These are phyloP conservation scores for Globisporangium nagaii DNA, from an alignment of 352 stramenopile genomes.

Conservation along the genomic window DNA sequence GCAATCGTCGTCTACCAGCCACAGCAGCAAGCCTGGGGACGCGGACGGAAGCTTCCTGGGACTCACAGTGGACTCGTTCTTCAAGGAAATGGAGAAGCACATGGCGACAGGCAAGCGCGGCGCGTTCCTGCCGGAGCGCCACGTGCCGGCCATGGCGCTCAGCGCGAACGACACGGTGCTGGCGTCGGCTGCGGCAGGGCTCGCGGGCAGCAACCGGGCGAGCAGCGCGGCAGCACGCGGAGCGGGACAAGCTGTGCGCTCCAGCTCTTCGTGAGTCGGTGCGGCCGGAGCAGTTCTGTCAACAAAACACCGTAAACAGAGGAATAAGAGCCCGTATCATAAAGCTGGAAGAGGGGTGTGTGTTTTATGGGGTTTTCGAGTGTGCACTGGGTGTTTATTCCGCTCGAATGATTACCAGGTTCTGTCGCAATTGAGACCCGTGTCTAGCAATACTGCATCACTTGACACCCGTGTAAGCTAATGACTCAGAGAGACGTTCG, in stretches of 20 bases:
- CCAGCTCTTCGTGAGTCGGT: not conserved
- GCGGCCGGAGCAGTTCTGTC: no score
- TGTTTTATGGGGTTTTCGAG: no score
- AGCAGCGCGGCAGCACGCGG: not conserved
- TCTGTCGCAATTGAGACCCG: no score
- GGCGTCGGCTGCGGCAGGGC: not conserved
- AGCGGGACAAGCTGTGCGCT: slow-evolving; percentile 8
- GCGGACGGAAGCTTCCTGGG: slow-evolving; percentile 23
- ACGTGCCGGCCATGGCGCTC: slow-evolving; percentile 42
- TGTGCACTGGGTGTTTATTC: no score
- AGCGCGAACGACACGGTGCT: slow-evolving; percentile 38
- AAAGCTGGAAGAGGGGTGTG: no score
- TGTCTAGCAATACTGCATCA: no score
- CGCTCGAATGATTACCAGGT: no score
- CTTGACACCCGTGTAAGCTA: no score
- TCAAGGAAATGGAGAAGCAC: slow-evolving; percentile 48
- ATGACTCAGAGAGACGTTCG: no score
- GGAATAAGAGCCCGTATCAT: no score
- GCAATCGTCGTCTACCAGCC: not conserved
- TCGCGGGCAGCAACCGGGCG: not conserved
- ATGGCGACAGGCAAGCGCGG: slow-evolving; percentile 43
- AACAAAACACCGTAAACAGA: no score
- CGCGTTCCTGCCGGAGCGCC: slow-evolving; percentile 33
- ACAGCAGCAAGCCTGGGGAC: slow-evolving; percentile 7
- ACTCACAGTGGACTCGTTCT: slow-evolving; percentile 58